phyloP scores from a whole-genome alignment of 768 basidiomycete species.

The Rickenella mellea region DNA sequence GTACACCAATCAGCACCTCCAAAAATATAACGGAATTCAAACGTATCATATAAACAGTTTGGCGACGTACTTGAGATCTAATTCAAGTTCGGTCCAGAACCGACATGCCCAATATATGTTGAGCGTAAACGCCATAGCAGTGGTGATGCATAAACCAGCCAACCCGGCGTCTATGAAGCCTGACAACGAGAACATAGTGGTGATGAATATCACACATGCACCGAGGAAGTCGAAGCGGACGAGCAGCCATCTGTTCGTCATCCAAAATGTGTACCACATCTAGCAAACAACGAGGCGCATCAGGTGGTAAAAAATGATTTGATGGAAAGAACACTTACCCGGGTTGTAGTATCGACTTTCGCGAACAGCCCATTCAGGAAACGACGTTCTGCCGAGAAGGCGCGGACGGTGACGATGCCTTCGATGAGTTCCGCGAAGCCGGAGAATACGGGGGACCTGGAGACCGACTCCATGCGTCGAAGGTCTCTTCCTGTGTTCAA shows the following conservation, averaged over 20 bases:
- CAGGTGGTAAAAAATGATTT: no score
- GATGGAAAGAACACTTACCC: slow-evolving; percentile 32
- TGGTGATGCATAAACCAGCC: slow-evolving; percentile 61
- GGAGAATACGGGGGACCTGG: slow-evolving; percentile 48
- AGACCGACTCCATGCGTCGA: slow-evolving; percentile 25
- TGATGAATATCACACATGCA: slow-evolving; percentile 60
- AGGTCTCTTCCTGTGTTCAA: slow-evolving; percentile 21
- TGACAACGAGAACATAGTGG: slow-evolving; percentile 67
- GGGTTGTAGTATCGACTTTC: slow-evolving; percentile 63
- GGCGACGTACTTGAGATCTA: slow-evolving; percentile 51
- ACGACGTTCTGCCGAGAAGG: slow-evolving; percentile 72
- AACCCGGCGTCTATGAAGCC: slow-evolving; percentile 28
- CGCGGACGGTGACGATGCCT: slow-evolving; percentile 88
- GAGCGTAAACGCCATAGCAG: slow-evolving; percentile 52
- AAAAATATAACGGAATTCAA: no score
- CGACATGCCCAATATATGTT: slow-evolving; percentile 43
- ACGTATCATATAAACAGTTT: no score
- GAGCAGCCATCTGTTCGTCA: slow-evolving; percentile 81
- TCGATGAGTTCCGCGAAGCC: slow-evolving; percentile 80
- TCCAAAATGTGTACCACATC: slow-evolving; percentile 86
- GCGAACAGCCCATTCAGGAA: slow-evolving; percentile 69
- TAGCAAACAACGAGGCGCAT: slow-evolving; percentile 24
- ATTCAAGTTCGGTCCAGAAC: slow-evolving; percentile 48
- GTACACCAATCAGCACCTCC: no score
- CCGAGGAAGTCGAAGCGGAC: slow-evolving; percentile 78